A percentile compares a stretch with the other conserved stretches of the same genome.
Conservation (phyloP, 768 basidiomycete genomes). For the Leucosporidium creatinivorum region DNA sequence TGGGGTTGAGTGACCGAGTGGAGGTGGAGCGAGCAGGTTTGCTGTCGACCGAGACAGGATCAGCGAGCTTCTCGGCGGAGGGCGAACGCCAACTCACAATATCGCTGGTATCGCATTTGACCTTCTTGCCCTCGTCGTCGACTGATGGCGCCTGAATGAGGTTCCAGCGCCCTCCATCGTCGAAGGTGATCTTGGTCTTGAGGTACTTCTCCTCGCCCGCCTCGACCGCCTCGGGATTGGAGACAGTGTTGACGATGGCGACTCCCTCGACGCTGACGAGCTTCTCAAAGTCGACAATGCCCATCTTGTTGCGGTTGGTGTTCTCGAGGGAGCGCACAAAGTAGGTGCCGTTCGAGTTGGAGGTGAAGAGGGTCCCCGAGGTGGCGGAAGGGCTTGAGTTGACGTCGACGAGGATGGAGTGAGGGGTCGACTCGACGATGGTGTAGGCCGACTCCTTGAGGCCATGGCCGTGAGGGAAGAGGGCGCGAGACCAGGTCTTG, state of each 20-base stretch:
- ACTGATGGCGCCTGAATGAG: conserved; percentile 55
- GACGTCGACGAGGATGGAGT: conserved; percentile 91
- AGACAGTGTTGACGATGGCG: conserved; percentile 79
- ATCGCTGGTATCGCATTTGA: conserved; percentile 57
- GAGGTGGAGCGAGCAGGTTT: conserved; percentile 72
- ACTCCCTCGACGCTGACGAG: conserved; percentile 72
- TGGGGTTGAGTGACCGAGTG: conserved; percentile 88
- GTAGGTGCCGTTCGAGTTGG: conserved; percentile 86
- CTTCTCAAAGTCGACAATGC: conserved; percentile 89
- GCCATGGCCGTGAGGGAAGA: conserved; percentile 69
- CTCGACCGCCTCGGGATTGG: conserved; percentile 77
- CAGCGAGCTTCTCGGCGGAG: too few relatives aligned
- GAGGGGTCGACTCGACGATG: conserved; percentile 84
- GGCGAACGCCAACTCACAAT: conserved; percentile 20
- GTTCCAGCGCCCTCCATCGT: conserved; percentile 81
- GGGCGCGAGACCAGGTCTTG: conserved; percentile 73
- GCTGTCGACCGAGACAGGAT: conserved; percentile 35
- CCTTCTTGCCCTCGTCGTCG: conserved; percentile 57
- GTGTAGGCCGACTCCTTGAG: conserved; percentile 91
- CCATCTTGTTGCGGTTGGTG: conserved; percentile 80
- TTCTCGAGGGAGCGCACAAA: conserved; percentile 85
- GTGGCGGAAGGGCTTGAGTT: conserved; percentile 53
- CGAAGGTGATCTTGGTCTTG: conserved; percentile 74
- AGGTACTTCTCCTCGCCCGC: conserved; percentile 64
- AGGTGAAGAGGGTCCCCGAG: conserved; percentile 88